phyloP scores from a whole-genome alignment of 139 green algal genomes.

The Edaphochlamys debaryana region DNA sequence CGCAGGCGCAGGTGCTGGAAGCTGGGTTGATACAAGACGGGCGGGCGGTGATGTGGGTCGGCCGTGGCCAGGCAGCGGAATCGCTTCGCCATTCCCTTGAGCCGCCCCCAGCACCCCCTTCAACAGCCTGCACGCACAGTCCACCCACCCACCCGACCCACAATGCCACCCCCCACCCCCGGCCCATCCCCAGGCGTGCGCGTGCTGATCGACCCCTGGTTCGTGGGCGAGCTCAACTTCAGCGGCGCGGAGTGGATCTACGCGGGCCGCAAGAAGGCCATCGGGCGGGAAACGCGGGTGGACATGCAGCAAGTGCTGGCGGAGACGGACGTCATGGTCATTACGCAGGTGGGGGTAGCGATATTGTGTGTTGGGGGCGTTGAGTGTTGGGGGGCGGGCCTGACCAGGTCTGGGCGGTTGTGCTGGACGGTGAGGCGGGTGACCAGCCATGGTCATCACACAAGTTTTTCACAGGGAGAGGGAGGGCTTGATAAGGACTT shows the following conservation, averaged over 20 bases:
- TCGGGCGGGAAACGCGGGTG: conserved; percentile 47
- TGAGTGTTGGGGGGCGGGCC: not conserved
- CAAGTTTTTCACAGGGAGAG: too few species aligned
- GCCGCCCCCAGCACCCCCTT: not conserved
- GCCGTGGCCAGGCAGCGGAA: not conserved
- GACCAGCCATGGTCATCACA: too few species aligned
- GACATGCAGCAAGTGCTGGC: conserved; percentile 62
- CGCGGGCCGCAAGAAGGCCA: conserved; percentile 69
- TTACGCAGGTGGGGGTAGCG: conserved; percentile 68
- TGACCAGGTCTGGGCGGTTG: too few species aligned
- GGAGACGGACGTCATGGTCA: conserved; percentile 74
- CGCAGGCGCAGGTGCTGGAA: too few species aligned
- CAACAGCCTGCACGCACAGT: too few species aligned
- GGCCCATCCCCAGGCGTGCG: conserved; percentile 63
- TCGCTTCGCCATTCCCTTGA: not conserved
- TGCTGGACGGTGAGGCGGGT: too few species aligned
- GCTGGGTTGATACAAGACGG: too few species aligned
- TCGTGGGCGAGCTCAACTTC: conserved; percentile 83
- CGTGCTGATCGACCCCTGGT: conserved; percentile 88
- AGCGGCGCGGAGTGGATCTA: conserved; percentile 75
- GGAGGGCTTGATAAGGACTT: too few species aligned
- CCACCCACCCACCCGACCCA: too few species aligned
- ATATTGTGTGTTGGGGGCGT: too few species aligned
- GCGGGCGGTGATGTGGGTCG: not conserved
- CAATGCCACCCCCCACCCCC: not conserved